phyloP scores from a whole-genome alignment of 495 filamentous ascomycete genomes.

The Lasiosphaeria hispida region DNA sequence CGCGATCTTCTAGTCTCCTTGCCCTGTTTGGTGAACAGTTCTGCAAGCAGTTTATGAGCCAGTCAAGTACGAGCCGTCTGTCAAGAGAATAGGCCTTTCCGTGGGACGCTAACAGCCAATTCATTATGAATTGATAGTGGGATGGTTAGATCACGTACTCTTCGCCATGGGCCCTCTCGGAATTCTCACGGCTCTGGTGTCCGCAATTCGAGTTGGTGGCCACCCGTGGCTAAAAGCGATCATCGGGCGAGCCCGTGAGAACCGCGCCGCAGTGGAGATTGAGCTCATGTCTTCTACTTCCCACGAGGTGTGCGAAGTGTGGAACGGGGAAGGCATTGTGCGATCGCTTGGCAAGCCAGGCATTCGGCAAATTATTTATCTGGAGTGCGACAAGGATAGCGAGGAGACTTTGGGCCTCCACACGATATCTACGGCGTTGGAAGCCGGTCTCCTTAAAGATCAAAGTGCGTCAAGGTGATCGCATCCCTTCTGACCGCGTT shows the following conservation, averaged over 20 bases:
- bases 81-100: no score
- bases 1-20: slow-evolving; percentile 38
- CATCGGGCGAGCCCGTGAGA: slow-evolving; percentile 45
- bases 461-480: no score
- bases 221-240: slow-evolving; percentile 50
- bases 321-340: slow-evolving; percentile 34
- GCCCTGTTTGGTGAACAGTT: slow-evolving; percentile 56
- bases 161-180: slow-evolving; percentile 55
- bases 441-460: no score
- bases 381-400: no score
- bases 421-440: no score
- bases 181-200: slow-evolving; percentile 55
- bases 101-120: no score
- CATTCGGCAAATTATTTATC: background rate
- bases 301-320: slow-evolving; percentile 36
- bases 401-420: no score
- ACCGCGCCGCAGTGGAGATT: slow-evolving; percentile 25
- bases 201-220: slow-evolving; percentile 53
- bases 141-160: slow-evolving; percentile 50
- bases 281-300: slow-evolving; percentile 38
- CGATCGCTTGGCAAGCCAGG: background rate
- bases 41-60: slow-evolving; percentile 57
- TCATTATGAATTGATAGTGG: no score
- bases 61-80: no score
- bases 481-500: no score